Conservation (phyloP, 164 flowering plant genomes). For the Kingdonia uniflora region DNA sequence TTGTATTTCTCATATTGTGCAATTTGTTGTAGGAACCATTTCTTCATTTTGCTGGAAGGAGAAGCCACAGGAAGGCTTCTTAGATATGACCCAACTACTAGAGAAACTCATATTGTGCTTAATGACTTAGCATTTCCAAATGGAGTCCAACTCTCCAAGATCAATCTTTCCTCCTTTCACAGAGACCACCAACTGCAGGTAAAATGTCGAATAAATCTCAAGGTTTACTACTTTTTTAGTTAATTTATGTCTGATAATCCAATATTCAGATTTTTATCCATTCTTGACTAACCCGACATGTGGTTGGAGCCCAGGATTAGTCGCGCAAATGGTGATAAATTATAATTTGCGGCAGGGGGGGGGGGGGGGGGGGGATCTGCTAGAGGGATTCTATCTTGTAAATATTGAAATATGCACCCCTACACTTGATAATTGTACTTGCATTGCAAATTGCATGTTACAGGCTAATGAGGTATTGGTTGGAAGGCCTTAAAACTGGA, state of each 20-base stretch:
- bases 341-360: too few species aligned
- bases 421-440: not conserved
- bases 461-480: conserved; percentile 44
- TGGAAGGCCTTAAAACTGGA: conserved; percentile 47
- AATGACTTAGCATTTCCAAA: conserved; percentile 46
- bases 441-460: not conserved
- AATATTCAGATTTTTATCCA: too few species aligned
- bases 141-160: conserved; percentile 67
- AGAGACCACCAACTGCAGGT: conserved; percentile 27
- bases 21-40: conserved; percentile 39
- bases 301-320: too few species aligned
- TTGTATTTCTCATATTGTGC: not conserved
- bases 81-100: conserved; percentile 40
- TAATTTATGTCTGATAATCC: too few species aligned
- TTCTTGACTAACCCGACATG: too few species aligned
- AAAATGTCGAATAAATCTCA: too few species aligned
- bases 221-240: too few species aligned
- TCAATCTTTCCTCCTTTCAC: conserved; percentile 40
- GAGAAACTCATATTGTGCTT: conserved; percentile 34
- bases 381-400: too few species aligned
- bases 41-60: conserved; percentile 22
- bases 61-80: conserved; percentile 59
- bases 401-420: too few species aligned
- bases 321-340: too few species aligned
- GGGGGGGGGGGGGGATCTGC: too few species aligned